Conservation (phyloP, 1,139 yeast genomes). For the Suhomyces yuchorum region DNA sequence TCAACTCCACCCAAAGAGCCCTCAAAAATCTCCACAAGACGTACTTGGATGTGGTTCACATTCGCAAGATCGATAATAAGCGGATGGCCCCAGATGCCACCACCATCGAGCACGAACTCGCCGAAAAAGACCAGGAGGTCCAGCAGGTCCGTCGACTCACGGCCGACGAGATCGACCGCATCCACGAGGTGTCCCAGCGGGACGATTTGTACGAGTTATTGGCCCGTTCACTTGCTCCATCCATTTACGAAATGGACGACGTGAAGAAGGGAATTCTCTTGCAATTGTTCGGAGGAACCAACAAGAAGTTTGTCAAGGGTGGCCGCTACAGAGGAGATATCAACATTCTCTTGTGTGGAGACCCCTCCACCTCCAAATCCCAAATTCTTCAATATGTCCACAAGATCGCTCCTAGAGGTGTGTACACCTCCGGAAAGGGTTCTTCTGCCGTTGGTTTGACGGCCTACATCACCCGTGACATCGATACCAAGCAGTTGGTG, state of each 20-base stretch:
- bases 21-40: slow-evolving; percentile 86
- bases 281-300: slow-evolving; percentile 94
- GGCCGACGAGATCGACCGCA: slow-evolving; percentile 66
- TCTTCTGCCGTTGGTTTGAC: slow-evolving; percentile 99
- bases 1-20: slow-evolving; percentile 82
- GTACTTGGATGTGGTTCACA: slow-evolving; percentile 90
- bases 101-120: slow-evolving; percentile 50
- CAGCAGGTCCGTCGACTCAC: slow-evolving; percentile 74
- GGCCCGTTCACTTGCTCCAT: slow-evolving; percentile 92
- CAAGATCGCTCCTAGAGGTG: slow-evolving; percentile 96
- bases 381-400: slow-evolving; percentile 93
- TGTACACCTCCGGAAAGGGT: slow-evolving; percentile 97
- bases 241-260: slow-evolving; percentile 93
- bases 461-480: slow-evolving; percentile 92
- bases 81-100: slow-evolving; percentile 81
- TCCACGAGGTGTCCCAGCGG: slow-evolving; percentile 63
- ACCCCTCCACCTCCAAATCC: slow-evolving; percentile 96
- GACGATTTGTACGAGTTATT: slow-evolving; percentile 85
- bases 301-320: slow-evolving; percentile 84
- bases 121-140: slow-evolving; percentile 62
- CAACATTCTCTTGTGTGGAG: slow-evolving; percentile 90
- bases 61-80: slow-evolving; percentile 80
- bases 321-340: slow-evolving; percentile 97
- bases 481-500: slow-evolving; percentile 90
- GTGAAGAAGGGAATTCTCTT: slow-evolving; percentile 92